Conservation (phyloP, 2,329 filamentous ascomycete genomes). For the Venturia nashicola region DNA sequence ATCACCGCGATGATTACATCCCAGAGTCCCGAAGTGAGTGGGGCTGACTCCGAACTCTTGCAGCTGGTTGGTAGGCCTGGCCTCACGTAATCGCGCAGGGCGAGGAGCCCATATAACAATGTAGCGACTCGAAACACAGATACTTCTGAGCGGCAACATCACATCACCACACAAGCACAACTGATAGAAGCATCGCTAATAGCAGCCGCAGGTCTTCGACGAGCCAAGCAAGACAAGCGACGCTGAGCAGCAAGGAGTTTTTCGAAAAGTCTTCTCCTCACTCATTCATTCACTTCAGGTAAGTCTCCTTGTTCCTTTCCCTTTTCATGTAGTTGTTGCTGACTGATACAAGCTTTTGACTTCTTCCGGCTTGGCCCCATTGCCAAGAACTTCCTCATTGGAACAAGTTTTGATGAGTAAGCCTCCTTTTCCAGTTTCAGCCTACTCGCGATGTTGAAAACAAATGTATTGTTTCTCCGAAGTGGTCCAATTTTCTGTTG, state of each 20-base stretch:
- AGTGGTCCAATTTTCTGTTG: background rate
- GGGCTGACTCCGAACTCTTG: background rate
- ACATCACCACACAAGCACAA: background rate
- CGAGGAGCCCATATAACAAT: background rate
- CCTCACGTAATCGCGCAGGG: background rate
- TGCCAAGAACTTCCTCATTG: background rate
- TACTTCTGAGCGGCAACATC: background rate
- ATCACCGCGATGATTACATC: background rate
- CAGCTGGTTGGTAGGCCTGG: background rate
- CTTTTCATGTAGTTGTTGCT: background rate
- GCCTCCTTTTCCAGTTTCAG: background rate
- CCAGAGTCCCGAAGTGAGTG: background rate
- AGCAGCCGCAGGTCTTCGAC: background rate
- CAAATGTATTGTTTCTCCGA: background rate
- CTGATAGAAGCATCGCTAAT: background rate
- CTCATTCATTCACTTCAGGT: background rate
- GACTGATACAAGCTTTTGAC: background rate
- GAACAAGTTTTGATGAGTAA: background rate
- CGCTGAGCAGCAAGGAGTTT: background rate
- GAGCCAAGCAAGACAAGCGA: background rate
- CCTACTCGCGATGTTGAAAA: background rate
- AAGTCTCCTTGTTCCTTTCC: no score
- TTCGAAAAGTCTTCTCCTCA: background rate
- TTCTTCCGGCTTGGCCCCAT: background rate
- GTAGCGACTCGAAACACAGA: background rate